Conservation (phyloP, 2,329 filamentous ascomycete genomes). For the Talaromyces rugulosus region DNA sequence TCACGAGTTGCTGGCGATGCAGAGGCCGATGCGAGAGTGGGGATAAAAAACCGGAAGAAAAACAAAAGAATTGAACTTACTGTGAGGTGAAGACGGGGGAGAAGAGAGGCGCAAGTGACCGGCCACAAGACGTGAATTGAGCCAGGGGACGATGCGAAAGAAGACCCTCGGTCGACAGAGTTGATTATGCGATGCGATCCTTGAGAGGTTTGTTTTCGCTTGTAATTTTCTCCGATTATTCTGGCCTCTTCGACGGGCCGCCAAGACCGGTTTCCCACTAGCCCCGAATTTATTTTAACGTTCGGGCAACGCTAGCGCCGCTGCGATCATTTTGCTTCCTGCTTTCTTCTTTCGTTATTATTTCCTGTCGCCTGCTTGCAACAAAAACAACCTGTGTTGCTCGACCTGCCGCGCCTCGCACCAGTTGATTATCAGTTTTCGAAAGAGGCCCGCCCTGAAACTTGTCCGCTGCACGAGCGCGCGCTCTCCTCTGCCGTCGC, state of each 20-base stretch:
- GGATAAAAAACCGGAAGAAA: background rate
- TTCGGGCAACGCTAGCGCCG: background rate
- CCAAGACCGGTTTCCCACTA: constrained; percentile 1
- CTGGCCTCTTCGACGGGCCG: constrained; percentile 2
- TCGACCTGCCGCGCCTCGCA: background rate
- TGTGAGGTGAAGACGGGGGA: background rate
- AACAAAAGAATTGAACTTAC: background rate
- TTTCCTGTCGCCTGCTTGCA: background rate
- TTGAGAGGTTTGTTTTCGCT: background rate
- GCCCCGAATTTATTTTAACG: constrained; percentile 4
- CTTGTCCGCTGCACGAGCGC: background rate
- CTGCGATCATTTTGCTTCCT: background rate
- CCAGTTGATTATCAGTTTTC: background rate
- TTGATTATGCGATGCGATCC: background rate
- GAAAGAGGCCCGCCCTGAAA: background rate
- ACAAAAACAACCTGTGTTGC: background rate
- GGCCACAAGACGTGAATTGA: background rate
- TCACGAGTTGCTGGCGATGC: background rate
- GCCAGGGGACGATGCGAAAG: background rate
- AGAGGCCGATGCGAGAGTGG: background rate
- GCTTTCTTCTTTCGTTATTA: background rate
- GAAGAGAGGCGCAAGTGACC: background rate
- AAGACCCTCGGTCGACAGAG: background rate
- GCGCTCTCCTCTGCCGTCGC: background rate
- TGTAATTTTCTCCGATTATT: constrained; percentile 3